Percentiles rank a stretch among this genome's conserved stretches.
Evolutionary conservation across 2,329 filamentous ascomycete species (phyloP).

Genomic region (Colletotrichum eleusines): DNA sequence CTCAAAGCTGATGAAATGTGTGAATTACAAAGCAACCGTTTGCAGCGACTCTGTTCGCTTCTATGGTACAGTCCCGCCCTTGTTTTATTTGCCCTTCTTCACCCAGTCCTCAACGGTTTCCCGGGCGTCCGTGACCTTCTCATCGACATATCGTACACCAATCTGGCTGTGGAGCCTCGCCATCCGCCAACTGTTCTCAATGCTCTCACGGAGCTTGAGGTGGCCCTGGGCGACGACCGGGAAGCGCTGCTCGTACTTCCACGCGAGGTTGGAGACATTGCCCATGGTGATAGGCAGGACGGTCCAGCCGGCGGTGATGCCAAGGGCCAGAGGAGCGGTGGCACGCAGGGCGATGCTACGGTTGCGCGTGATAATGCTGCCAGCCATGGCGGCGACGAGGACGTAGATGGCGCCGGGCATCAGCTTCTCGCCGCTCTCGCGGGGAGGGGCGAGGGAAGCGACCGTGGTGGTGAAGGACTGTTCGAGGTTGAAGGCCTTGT

Average conservation of each 20-base stretch:
- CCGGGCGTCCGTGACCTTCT: constrained; percentile 81
- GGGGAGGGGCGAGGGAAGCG: constrained; percentile 86
- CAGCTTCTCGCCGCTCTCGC: constrained; percentile 87
- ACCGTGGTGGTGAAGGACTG: constrained; percentile 90
- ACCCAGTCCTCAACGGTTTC: constrained; percentile 90
- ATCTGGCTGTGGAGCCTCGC: constrained; percentile 80
- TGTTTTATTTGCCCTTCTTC: constrained; percentile 81
- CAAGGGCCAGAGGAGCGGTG: constrained; percentile 81
- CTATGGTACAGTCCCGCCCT: constrained; percentile 41
- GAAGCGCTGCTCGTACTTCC: constrained; percentile 93
- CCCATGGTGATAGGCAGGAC: constrained; percentile 90
- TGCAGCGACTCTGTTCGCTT: constrained; percentile 40
- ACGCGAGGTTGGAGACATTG: constrained; percentile 87
- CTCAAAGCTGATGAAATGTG: constrained; percentile 24
- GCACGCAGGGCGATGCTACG: constrained; percentile 86
- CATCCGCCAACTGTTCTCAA: constrained; percentile 78
- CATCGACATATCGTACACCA: constrained; percentile 79
- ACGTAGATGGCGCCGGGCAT: constrained; percentile 94
- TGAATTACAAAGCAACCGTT: constrained; percentile 42
- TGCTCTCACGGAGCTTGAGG: constrained; percentile 74
- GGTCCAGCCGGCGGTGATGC: constrained; percentile 84
- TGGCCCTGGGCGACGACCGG: constrained; percentile 88
- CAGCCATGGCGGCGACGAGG: constrained; percentile 93
- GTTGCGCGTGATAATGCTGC: constrained; percentile 90
- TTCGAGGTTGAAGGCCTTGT: constrained; percentile 86